These are phyloP conservation scores for Datura wrightii DNA, from an alignment of 257 asterid genomes.

Conservation along the genomic window DNA sequence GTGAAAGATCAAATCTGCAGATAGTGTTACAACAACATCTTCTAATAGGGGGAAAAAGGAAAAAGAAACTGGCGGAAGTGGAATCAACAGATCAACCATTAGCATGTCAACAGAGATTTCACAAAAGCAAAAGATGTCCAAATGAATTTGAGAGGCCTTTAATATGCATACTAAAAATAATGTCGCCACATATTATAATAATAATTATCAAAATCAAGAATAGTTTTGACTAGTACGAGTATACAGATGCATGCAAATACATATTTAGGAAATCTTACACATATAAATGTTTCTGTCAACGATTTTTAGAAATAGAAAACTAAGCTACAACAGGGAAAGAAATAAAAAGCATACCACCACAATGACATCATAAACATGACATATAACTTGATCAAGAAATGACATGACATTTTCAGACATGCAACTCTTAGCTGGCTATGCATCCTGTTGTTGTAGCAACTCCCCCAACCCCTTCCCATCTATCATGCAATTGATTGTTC, in stretches of 20 bases:
- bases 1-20: not conserved
- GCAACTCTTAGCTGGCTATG: constrained; percentile 91
- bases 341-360: constrained; percentile 73
- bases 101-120: not conserved
- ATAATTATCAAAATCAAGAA: not conserved
- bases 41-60: not conserved
- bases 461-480: constrained; percentile 98
- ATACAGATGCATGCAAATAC: not conserved
- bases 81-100: no score
- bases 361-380: constrained; percentile 81
- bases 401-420: constrained; percentile 75
- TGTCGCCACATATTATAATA: not conserved
- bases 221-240: not conserved
- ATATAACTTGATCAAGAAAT: constrained; percentile 84
- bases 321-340: not conserved
- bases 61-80: no score
- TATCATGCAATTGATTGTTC: constrained; percentile 47
- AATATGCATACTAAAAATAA: not conserved
- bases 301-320: not conserved
- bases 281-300: not conserved
- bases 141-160: not conserved
- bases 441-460: constrained; percentile 62
- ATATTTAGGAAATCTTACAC: constrained; percentile 25
- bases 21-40: not conserved
- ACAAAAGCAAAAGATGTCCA: not conserved